These are phyloP conservation scores for Syzygium jambos DNA, from an alignment of 345 rosid genomes.

Conservation along the genomic window DNA sequence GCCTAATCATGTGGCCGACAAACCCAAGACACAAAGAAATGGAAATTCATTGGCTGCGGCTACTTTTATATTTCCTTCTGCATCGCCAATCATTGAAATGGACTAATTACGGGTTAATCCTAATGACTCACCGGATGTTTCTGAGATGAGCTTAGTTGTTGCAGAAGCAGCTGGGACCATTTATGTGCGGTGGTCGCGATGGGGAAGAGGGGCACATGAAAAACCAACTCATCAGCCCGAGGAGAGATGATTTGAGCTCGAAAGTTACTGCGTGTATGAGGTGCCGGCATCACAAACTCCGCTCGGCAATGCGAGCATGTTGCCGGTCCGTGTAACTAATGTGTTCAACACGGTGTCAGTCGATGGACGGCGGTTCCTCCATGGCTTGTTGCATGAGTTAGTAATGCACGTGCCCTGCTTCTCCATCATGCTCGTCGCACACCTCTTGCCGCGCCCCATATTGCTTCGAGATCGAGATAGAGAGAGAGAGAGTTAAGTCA, in stretches of 20 bases:
- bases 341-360: neutral
- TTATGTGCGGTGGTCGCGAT: neutral
- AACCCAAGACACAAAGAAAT: neutral
- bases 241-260: neutral
- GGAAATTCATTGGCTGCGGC: neutral
- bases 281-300: neutral
- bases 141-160: neutral
- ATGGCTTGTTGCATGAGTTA: neutral
- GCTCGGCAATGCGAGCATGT: neutral
- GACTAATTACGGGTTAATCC: neutral
- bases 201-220: neutral
- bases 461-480: neutral
- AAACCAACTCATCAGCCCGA: neutral
- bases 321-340: neutral
- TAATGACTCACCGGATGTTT: neutral
- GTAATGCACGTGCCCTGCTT: slow-evolving; percentile 97
- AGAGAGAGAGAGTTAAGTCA: neutral
- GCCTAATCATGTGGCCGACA: neutral
- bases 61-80: neutral
- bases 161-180: neutral
- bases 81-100: neutral
- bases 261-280: neutral
- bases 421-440: slow-evolving; percentile 88
- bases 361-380: neutral
- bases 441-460: neutral